A percentile compares a stretch with the other conserved stretches of the same genome.
phyloP scores from a whole-genome alignment of 768 basidiomycete genomes.

The Leccinum olivaceopallidum region DNA sequence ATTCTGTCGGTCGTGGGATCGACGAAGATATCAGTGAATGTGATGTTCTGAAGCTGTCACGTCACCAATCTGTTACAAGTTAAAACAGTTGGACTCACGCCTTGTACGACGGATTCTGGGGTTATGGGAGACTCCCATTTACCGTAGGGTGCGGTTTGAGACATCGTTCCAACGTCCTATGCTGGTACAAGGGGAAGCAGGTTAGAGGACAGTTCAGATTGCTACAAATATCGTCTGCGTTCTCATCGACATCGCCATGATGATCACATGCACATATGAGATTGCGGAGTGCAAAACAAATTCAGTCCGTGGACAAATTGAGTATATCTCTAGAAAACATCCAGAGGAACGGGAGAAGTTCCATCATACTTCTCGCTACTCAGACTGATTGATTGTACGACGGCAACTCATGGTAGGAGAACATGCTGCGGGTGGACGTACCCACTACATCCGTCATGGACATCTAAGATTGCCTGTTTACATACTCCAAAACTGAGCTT shows the following conservation, averaged over 20 bases:
- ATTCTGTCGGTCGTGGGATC: constrained; percentile 47
- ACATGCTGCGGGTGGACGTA: neutral
- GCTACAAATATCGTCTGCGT: neutral
- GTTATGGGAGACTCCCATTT: constrained; percentile 63
- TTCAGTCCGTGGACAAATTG: neutral
- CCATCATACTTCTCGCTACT: too few species aligned
- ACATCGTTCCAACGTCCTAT: constrained; percentile 11
- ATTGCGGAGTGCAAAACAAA: neutral
- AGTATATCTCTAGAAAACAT: too few species aligned
- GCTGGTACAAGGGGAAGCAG: neutral
- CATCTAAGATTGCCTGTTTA: neutral
- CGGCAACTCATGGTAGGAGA: neutral
- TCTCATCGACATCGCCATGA: neutral
- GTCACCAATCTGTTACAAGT: constrained; percentile 2
- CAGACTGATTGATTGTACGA: too few species aligned
- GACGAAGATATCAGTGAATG: constrained; percentile 47
- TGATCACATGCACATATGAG: neutral
- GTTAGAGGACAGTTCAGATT: neutral
- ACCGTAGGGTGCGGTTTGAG: constrained; percentile 51
- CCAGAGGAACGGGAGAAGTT: too few species aligned
- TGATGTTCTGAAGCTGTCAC: constrained; percentile 26
- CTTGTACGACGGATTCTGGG: constrained; percentile 49
- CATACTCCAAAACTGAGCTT: neutral
- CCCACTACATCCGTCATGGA: neutral
- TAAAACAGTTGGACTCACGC: constrained; percentile 33